Conservation (phyloP, 306 rosid genomes). For the Crataegus laevigata region DNA sequence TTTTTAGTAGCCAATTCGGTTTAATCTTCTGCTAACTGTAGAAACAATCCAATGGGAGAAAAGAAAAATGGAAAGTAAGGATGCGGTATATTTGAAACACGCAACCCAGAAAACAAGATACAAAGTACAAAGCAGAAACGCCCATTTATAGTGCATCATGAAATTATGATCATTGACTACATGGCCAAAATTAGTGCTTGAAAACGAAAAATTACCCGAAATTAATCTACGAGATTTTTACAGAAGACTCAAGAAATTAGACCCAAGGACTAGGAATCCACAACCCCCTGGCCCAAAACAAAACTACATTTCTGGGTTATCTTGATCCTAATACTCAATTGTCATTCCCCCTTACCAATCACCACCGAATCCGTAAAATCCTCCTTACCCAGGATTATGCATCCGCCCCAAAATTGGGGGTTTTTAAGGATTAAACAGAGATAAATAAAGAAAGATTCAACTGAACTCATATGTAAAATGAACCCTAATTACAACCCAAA, state of each 20-base stretch:
- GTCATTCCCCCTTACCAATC: not conserved
- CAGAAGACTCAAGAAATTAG: not conserved
- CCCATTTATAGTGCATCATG: not conserved
- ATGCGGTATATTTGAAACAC: not conserved
- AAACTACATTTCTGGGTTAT: not conserved
- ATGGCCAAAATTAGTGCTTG: not conserved
- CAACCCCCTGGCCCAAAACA: not conserved
- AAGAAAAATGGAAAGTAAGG: not conserved
- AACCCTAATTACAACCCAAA: not conserved
- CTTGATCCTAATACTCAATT: not conserved
- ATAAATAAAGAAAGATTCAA: not conserved
- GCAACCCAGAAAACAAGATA: not conserved
- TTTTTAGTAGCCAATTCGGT: not conserved
- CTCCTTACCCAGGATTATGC: not conserved
- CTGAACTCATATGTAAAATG: not conserved
- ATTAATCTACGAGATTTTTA: not conserved
- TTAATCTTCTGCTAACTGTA: constrained; percentile 12
- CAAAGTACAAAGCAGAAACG: not conserved
- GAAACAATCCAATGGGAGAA: not conserved
- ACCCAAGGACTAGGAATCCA: not conserved
- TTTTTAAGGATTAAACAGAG: not conserved
- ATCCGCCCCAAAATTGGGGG: not conserved
- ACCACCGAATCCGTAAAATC: not conserved
- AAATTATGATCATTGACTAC: not conserved
- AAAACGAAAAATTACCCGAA: not conserved